Base-by-base conservation (phyloP, 2,329 filamentous ascomycete genomes). In the Ascomycota sp. region DNA sequence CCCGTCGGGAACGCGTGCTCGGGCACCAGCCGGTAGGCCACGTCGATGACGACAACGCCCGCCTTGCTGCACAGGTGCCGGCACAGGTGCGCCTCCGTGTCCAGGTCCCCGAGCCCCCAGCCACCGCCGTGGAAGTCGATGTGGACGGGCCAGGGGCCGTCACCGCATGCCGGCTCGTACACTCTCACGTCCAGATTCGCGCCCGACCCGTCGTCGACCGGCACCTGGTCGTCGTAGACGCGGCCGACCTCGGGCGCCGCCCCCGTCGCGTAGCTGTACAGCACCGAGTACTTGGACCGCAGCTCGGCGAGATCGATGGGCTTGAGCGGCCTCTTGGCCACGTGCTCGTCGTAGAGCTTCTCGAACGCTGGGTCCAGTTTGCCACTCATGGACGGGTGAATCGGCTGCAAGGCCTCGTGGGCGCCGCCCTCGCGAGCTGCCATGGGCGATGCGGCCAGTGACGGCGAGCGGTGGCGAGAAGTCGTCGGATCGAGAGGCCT, bases 1-100 rank as follows among this genome's bases (percentile, higher is more conserved):
- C 50, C 52, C 10, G 54, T 53, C n/a, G 64, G 64, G 37, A 62
- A 65, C 6, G 56, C 47, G 39, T 56, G 43, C 43, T 66, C 62
- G 7, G 64, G 64, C 0, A 63, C 58, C 1, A 66, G 54, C 5
- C 63, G 56, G 41, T 67, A 68, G n/a, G 46, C 61, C 9, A 66
- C 57, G 40, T 64, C 59, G 35, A 68, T 51, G 25, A 66, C 59
- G 10, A 51, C 53, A 25, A 61, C 60, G 24, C 50, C 48, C 16
- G 55, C 56, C 31, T 54, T 48, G 25, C 50, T 47, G 44, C 55
- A 61, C 21, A 65, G 50, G 40, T 64, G 59, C 34, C 52, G 51
- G 51, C 59, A 63, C 36, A 64, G 57, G 39, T 62, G 55, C 3
- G 54, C 48, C 47, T 66, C 62, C 1, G 60, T 63, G 13, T 60